Evolutionary conservation across 441 rosid species (phyloP).

Genomic region (California macrophylla): DNA sequence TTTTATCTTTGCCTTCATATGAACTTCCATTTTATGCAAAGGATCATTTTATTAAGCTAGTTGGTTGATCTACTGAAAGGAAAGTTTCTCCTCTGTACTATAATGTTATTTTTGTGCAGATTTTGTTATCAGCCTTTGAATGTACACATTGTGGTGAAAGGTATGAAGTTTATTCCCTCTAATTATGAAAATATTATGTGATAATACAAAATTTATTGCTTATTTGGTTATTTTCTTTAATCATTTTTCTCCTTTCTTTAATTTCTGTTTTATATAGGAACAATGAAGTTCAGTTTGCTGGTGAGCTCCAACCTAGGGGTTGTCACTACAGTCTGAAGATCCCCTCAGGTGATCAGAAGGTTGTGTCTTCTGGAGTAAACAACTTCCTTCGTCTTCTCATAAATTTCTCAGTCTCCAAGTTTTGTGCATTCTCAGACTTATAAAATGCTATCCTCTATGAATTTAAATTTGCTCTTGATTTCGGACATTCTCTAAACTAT

Average conservation of each 20-base stretch:
- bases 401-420: background rate
- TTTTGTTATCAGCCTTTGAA: conserved; percentile 81
- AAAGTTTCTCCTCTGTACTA: background rate
- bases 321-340: conserved; percentile 50
- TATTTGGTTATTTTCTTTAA: background rate
- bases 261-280: conserved; percentile 39
- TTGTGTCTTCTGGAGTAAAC: conserved; percentile 15
- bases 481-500: background rate
- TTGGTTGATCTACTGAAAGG: background rate
- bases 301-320: conserved; percentile 73
- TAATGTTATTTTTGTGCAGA: conserved; percentile 28
- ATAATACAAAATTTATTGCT: background rate
- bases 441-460: background rate
- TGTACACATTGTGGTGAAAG: conserved; percentile 87
- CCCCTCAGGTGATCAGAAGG: conserved; percentile 58
- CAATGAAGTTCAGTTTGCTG: conserved; percentile 94
- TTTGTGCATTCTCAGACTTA: background rate
- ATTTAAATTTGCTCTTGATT: background rate
- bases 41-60: background rate
- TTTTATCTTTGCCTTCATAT: background rate
- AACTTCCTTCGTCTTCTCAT: background rate
- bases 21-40: background rate
- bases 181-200: conserved; percentile 1
- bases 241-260: background rate
- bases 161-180: conserved; percentile 25